Evolutionary conservation across 768 basidiomycete genomes (phyloP).

Genomic region (Trametes sanguinea): DNA sequence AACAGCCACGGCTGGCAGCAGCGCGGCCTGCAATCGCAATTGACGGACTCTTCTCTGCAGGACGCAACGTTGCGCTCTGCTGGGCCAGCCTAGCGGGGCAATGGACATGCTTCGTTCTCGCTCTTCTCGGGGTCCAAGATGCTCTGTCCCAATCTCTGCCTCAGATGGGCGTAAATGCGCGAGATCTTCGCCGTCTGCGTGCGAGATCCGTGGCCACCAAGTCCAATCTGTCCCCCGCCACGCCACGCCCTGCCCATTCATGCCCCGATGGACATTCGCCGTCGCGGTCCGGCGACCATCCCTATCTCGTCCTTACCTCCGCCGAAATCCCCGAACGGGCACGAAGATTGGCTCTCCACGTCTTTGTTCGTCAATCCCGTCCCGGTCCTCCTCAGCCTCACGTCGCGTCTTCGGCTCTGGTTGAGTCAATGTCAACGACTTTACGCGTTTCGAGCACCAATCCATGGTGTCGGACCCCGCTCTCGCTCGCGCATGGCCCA

Average conservation of each 20-base stretch:
- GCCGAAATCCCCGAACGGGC: conserved; percentile 1
- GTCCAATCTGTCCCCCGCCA: conserved; percentile 1
- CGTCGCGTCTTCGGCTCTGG: conserved; percentile 11
- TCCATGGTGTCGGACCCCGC: not conserved
- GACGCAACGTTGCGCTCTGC: too few relatives aligned
- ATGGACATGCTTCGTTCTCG: conserved; percentile 1
- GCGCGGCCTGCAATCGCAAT: too few relatives aligned
- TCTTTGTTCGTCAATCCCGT: not conserved
- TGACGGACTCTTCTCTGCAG: not conserved
- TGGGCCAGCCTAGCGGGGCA: not conserved
- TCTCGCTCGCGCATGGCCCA: not conserved
- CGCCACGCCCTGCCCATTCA: not conserved
- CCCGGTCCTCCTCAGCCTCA: conserved; percentile 2
- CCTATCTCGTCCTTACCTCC: not conserved
- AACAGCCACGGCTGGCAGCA: not conserved
- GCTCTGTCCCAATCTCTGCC: not conserved
- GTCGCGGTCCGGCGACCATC: not conserved
- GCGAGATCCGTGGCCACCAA: conserved; percentile 11
- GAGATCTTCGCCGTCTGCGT: conserved; percentile 11
- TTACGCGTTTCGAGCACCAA: conserved; percentile 6
- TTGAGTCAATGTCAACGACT: not conserved
- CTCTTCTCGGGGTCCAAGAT: conserved; percentile 1
- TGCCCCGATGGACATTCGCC: not conserved
- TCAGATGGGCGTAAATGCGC: conserved; percentile 6
- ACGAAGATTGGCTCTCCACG: not conserved